Evolutionary conservation across 768 basidiomycete genomes (phyloP), one percentile per base, ranked within the genome.

Genomic region (Nidularia sp.): DNA sequence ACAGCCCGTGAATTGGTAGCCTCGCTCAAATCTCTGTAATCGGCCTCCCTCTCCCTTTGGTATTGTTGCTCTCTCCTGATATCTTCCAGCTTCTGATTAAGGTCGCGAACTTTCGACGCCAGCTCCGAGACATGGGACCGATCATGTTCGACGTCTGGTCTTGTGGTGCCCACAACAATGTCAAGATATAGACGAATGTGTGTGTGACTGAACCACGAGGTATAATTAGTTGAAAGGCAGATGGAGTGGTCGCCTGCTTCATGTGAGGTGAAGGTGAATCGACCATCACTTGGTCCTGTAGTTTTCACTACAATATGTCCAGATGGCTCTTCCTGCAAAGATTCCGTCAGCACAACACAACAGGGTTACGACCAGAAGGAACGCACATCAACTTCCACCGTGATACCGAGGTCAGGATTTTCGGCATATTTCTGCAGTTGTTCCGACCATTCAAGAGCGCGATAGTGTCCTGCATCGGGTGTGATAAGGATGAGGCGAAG

Each of bases 261-360:
- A 66, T 97, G 93, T 4, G 96, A 97, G 29, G 97, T 98, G 64
- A 99, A 99, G 0, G 97, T 98, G 74, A 98, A 98, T 53, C 84
- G 84, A 31, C 97, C 90, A 47, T 96, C 89, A 22, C 85, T 75
- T 4, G 94, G 90, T 1, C 97, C 97, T n/a, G 84, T 83, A 6
- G 93, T 94, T 61, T 87, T 88, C 41, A 92, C 93, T 12, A 98
- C 88, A 49, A 77, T 70, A 60, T 98, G 87, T 2, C 83, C 83
- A 2, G 79, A 85, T 35, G 90, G 85, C 57, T 93, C 80, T 76
- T 99, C 97, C 96, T 99, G 66, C 34, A 48, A 18, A 31, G 44
- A 9, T 48, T 45, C 45, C 51, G 33, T 12, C 52, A 33, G 53
- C 22, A 3, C 25, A 25, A 25, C 25, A 25, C 25, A 25, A 25